phyloP scores from a whole-genome alignment of 1,284 basidiomycete genomes.

The Somion occarium region DNA sequence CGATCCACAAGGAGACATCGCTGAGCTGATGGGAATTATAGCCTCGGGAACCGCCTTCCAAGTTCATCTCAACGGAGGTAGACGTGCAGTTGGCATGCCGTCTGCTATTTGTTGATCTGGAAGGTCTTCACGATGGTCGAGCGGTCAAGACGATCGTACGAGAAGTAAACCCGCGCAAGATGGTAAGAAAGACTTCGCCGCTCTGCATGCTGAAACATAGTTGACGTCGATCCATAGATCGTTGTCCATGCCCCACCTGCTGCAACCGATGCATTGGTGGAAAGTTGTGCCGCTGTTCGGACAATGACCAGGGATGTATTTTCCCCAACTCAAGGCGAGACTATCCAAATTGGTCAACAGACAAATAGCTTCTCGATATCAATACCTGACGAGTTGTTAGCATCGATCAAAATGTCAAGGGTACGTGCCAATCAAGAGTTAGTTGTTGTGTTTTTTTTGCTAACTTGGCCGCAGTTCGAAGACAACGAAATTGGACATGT shows the following conservation, averaged over 20 bases:
- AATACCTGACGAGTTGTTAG: slow-evolving; percentile 84
- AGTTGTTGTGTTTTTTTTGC: not conserved
- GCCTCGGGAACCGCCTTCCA: slow-evolving; percentile 83
- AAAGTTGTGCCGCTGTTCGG: slow-evolving; percentile 77
- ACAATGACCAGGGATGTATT: slow-evolving; percentile 90
- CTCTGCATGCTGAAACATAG: not conserved
- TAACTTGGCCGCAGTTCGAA: slow-evolving; percentile 65
- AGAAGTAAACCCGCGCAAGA: slow-evolving; percentile 93
- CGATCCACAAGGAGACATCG: not conserved
- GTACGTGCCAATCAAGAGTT: slow-evolving; percentile 41
- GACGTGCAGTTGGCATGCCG: slow-evolving; percentile 81
- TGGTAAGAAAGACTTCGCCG: slow-evolving; percentile 45
- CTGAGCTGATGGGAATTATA: slow-evolving; percentile 30
- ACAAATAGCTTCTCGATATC: slow-evolving; percentile 93
- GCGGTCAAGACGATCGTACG: slow-evolving; percentile 96
- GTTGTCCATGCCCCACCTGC: slow-evolving; percentile 74
- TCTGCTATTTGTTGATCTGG: slow-evolving; percentile 90
- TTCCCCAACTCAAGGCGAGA: slow-evolving; percentile 70
- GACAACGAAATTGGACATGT: slow-evolving; percentile 96
- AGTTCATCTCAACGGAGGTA: slow-evolving; percentile 76
- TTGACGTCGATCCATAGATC: slow-evolving; percentile 51
- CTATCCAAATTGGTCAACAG: slow-evolving; percentile 89
- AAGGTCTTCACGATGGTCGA: slow-evolving; percentile 93
- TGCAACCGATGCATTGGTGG: slow-evolving; percentile 69
- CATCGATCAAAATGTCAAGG: slow-evolving; percentile 81